Percentiles rank a stretch among this genome's conserved stretches.
Conservation (phyloP, 495 filamentous ascomycete genomes). For the Jackrogersella minutella region DNA sequence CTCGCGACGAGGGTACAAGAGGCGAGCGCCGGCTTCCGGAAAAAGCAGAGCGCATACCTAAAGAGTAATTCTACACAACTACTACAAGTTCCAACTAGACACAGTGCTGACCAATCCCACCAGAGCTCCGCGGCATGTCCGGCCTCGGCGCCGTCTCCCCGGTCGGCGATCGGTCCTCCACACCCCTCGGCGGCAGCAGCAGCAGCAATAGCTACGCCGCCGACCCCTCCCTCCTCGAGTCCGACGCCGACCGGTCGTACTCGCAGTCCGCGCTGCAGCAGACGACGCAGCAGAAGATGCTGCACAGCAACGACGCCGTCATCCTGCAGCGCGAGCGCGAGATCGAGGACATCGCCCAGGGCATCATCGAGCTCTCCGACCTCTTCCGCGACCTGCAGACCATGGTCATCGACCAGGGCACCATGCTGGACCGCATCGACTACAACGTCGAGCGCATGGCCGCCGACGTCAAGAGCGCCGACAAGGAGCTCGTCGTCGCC, state of each 20-base stretch:
- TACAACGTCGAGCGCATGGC: conserved; percentile 97
- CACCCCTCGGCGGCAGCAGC: conserved; percentile 60
- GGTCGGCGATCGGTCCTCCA: conserved; percentile 61
- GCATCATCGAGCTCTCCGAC: conserved; percentile 94
- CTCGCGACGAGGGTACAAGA: conserved; percentile 90
- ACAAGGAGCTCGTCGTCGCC: conserved; percentile 88
- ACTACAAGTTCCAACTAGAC: no score
- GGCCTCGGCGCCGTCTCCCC: conserved; percentile 51
- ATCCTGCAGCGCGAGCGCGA: conserved; percentile 96
- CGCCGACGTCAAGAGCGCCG: conserved; percentile 86
- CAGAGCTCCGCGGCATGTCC: conserved; percentile 84
- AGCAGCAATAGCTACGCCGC: conserved; percentile 67
- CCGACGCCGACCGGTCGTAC: conserved; percentile 88
- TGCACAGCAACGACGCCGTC: conserved; percentile 79
- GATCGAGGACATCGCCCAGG: conserved; percentile 96
- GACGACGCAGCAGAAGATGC: conserved; percentile 66
- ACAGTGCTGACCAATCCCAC: not conserved
- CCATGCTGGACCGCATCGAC: conserved; percentile 96
- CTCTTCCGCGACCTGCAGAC: conserved; percentile 95
- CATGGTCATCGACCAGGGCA: conserved; percentile 99
- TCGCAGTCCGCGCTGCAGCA: conserved; percentile 88
- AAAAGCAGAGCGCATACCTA: conserved; percentile 95
- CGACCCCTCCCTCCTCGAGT: conserved; percentile 86
- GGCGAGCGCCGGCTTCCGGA: conserved; percentile 88
- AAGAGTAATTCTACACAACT: no score